These are phyloP conservation scores for Hypsizygus marmoreus DNA, from an alignment of 768 basidiomycete species.

Conservation along the genomic window DNA sequence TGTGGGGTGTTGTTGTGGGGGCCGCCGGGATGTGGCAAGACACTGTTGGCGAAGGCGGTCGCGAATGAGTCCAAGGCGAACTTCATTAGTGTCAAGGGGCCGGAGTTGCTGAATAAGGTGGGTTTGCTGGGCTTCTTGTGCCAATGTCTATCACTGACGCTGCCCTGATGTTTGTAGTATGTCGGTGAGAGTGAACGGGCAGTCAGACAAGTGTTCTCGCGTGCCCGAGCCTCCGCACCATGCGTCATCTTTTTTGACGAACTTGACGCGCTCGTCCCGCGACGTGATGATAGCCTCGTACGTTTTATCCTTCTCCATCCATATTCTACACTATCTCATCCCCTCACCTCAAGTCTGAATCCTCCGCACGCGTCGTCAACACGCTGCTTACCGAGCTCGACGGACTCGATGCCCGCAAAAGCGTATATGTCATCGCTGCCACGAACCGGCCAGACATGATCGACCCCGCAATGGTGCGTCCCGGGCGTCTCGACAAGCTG, in stretches of 20 bases:
- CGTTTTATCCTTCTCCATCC: constrained; percentile 23
- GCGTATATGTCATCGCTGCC: constrained; percentile 92
- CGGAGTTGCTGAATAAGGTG: constrained; percentile 95
- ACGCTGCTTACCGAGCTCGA: constrained; percentile 94
- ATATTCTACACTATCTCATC: constrained; percentile 1
- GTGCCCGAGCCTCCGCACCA: constrained; percentile 91
- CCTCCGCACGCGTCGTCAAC: constrained; percentile 91
- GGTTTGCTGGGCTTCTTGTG: constrained; percentile 16
- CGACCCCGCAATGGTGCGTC: constrained; percentile 97
- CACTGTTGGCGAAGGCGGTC: constrained; percentile 95
- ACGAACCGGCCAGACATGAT: constrained; percentile 98
- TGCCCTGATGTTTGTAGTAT: constrained; percentile 54
- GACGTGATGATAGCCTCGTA: constrained; percentile 88
- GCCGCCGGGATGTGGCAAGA: constrained; percentile 98
- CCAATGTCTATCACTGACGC: neutral
- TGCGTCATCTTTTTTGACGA: constrained; percentile 97
- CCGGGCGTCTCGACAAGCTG: constrained; percentile 91
- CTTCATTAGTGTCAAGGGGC: constrained; percentile 98
- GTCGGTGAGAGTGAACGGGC: constrained; percentile 97
- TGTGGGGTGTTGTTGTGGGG: constrained; percentile 99
- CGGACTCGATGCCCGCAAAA: constrained; percentile 83
- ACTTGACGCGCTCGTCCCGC: constrained; percentile 87
- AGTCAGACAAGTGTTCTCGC: constrained; percentile 90
- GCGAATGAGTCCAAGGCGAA: constrained; percentile 95
- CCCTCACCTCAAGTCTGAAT: constrained; percentile 67